Percentiles rank a stretch among this genome's conserved stretches.
phyloP scores from a whole-genome alignment of 2,329 filamentous ascomycete genomes.

The Ophiostoma perfectum region DNA sequence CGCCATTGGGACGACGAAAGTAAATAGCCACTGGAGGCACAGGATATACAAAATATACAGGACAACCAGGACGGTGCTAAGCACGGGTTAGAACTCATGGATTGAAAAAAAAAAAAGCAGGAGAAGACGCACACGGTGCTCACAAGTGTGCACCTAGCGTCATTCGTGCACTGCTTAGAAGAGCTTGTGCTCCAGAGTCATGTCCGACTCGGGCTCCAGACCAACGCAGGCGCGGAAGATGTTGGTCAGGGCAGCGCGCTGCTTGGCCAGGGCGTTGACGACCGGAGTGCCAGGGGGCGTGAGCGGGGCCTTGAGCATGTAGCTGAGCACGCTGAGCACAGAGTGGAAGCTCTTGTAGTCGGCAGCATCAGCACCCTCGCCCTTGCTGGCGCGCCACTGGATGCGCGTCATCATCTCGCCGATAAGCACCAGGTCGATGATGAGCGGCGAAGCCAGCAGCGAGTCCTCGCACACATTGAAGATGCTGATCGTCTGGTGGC shows the following conservation, averaged over 20 bases:
- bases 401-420: constrained; percentile 99
- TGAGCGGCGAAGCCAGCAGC: constrained; percentile 87
- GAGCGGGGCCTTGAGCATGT: constrained; percentile 96
- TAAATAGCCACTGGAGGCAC: constrained; percentile 27
- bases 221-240: constrained; percentile 98
- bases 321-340: constrained; percentile 93
- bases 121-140: not conserved
- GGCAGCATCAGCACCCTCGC: constrained; percentile 44
- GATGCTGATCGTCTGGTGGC: constrained; percentile 95
- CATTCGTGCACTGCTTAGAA: constrained; percentile 49
- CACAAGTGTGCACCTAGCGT: not conserved
- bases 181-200: constrained; percentile 98
- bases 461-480: constrained; percentile 99
- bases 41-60: not conserved
- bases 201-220: constrained; percentile 94
- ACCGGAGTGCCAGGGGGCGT: constrained; percentile 93
- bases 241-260: constrained; percentile 89
- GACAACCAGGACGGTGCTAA: constrained; percentile 27
- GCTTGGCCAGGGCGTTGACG: constrained; percentile 91
- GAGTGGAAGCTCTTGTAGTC: constrained; percentile 94
- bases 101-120: not conserved
- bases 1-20: constrained; percentile 11
- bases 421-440: constrained; percentile 91
- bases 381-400: constrained; percentile 67
- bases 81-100: constrained; percentile 1